Conservation (phyloP, 2,329 filamentous ascomycete genomes). For the Dactylellina parvicollis region DNA sequence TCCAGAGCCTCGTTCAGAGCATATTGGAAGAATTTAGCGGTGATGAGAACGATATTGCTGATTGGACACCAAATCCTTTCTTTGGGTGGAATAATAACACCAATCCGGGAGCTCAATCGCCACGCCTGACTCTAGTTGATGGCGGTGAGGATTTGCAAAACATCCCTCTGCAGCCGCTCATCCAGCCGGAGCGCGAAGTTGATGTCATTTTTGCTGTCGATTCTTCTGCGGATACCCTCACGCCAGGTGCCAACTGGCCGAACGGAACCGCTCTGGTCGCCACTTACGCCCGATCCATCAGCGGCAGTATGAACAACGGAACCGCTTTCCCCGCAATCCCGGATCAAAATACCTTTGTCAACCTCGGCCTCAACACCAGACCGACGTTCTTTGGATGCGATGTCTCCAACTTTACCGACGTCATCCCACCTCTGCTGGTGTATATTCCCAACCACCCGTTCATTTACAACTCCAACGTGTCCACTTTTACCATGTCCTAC, state of each 20-base stretch:
- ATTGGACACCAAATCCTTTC: slow-evolving; percentile 80
- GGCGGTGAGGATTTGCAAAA: slow-evolving; percentile 82
- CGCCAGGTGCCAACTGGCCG: slow-evolving; percentile 70
- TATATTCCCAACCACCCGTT: slow-evolving; percentile 91
- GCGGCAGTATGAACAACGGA: slow-evolving; percentile 69
- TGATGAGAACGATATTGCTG: slow-evolving; percentile 76
- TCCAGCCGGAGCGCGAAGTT: slow-evolving; percentile 75
- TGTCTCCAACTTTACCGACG: slow-evolving; percentile 69
- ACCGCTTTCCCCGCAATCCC: slow-evolving; percentile 78
- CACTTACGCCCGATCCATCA: slow-evolving; percentile 73
- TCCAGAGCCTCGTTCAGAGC: slow-evolving; percentile 66
- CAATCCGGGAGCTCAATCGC: slow-evolving; percentile 68
- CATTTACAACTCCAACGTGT: slow-evolving; percentile 77
- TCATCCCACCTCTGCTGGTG: slow-evolving; percentile 74
- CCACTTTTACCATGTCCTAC: slow-evolving; percentile 77
- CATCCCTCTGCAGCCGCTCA: slow-evolving; percentile 79
- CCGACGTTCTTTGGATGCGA: slow-evolving; percentile 86
- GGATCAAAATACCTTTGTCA: slow-evolving; percentile 79
- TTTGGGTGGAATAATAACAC: slow-evolving; percentile 70
- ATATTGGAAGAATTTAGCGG: slow-evolving; percentile 64
- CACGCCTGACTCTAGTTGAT: slow-evolving; percentile 76
- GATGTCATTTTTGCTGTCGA: slow-evolving; percentile 86
- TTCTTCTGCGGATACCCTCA: slow-evolving; percentile 74
- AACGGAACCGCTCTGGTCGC: slow-evolving; percentile 79
- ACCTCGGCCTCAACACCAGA: slow-evolving; percentile 76